Conservation (phyloP, 441 rosid species). For the Syzygium syzygioides region DNA sequence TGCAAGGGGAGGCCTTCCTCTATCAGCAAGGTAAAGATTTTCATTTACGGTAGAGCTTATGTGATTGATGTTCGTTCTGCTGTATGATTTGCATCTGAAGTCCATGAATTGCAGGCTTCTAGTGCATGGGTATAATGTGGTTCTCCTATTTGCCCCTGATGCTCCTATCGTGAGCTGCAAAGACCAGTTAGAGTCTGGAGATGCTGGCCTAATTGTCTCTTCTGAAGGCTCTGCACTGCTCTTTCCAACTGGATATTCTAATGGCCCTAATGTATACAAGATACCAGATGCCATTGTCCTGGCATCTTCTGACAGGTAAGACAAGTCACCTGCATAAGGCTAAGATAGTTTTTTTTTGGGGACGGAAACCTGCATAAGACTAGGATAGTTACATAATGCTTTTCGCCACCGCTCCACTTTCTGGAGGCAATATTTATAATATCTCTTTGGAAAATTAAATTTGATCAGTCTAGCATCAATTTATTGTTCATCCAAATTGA, state of each 20-base stretch:
- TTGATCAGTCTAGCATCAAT: not conserved
- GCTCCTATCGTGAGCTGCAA: conserved; percentile 17
- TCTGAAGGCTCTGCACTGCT: conserved; percentile 16
- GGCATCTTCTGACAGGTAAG: not conserved
- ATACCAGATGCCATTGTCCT: not conserved
- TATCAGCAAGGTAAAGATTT: conserved; percentile 20
- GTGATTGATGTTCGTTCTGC: not conserved
- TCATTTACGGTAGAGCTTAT: not conserved
- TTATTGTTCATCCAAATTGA: not conserved
- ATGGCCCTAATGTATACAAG: not conserved
- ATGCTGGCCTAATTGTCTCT: conserved; percentile 28
- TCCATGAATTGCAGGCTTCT: conserved; percentile 25
- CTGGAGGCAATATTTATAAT: not conserved
- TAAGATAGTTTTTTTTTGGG: too few species aligned
- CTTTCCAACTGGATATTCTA: conserved; percentile 14
- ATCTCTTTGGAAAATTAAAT: not conserved
- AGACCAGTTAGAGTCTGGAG: conserved; percentile 22
- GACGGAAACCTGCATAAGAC: not conserved
- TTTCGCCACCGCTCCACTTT: not conserved
- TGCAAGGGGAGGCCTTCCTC: conserved; percentile 34
- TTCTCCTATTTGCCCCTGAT: conserved; percentile 27
- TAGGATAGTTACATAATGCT: not conserved
- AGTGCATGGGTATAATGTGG: conserved; percentile 14
- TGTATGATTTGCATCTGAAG: not conserved
- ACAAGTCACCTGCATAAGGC: not conserved